These are phyloP conservation scores for Dioscorea alata DNA, from an alignment of 106 monocot species.

Conservation along the genomic window DNA sequence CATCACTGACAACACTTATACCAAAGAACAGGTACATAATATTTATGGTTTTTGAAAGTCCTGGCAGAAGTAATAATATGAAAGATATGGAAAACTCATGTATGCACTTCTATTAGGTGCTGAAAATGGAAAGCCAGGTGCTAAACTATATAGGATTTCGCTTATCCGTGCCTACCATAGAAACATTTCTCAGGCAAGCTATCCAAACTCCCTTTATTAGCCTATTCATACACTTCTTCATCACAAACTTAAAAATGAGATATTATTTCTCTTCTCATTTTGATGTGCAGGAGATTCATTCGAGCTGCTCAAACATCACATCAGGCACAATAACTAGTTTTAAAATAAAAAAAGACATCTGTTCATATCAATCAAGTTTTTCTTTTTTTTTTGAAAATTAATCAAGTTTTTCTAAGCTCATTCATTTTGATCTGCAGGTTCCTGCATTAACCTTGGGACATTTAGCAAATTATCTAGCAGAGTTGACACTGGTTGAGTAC, in stretches of 20 bases:
- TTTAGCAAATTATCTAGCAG: constrained; percentile 84
- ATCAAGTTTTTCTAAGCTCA: not conserved
- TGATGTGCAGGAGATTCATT: constrained; percentile 68
- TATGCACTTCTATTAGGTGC: constrained; percentile 31
- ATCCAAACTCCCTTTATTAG: no score
- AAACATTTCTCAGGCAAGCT: constrained; percentile 81
- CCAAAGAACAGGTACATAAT: constrained; percentile 52
- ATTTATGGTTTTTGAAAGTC: not conserved
- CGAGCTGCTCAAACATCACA: constrained; percentile 69
- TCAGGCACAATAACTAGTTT: constrained; percentile 25
- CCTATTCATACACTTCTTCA: not conserved
- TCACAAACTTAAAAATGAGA: not conserved
- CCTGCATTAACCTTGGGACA: constrained; percentile 38
- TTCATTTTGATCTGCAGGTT: constrained; percentile 24
- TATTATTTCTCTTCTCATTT: not conserved
- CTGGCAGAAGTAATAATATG: no score
- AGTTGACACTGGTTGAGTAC: constrained; percentile 72
- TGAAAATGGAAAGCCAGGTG: constrained; percentile 74
- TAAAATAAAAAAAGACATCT: no score
- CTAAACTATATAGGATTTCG: constrained; percentile 46
- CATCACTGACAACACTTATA: constrained; percentile 85
- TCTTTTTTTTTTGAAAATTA: not conserved
- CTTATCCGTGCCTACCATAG: constrained; percentile 69
- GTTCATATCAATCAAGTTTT: not conserved
- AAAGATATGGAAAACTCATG: no score